phyloP scores from a whole-genome alignment of 208 protist genomes.

The Eutreptiella sp. region DNA sequence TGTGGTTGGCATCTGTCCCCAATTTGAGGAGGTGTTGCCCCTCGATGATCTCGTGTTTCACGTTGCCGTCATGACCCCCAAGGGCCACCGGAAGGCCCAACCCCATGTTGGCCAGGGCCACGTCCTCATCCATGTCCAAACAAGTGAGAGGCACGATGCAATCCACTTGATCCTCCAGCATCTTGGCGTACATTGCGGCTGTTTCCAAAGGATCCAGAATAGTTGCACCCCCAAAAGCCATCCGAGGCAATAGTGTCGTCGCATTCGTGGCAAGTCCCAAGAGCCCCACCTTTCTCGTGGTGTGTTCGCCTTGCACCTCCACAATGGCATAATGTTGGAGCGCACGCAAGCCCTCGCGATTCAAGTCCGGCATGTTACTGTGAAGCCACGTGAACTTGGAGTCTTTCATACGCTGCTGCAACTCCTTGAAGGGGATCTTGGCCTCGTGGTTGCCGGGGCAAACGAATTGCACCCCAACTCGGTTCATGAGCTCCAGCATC shows the following conservation, averaged over 20 bases:
- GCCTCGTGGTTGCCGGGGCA: conserved; percentile 18
- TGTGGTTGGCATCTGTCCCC: not conserved
- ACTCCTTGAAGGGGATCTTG: conserved; percentile 7
- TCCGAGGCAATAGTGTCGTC: not conserved
- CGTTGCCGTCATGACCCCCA: conserved; percentile 9
- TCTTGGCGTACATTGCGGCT: not conserved
- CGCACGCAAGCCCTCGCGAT: not conserved
- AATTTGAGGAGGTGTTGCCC: conserved; percentile 2
- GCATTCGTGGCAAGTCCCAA: conserved; percentile 2
- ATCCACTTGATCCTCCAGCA: conserved; percentile 5
- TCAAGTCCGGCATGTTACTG: conserved; percentile 13
- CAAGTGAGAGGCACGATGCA: conserved; percentile 13
- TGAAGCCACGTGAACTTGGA: conserved; percentile 21
- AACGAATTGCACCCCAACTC: not conserved
- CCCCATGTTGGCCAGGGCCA: not conserved
- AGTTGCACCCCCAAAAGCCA: conserved; percentile 5
- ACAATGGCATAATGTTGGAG: not conserved
- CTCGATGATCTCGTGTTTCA: not conserved
- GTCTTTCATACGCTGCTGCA: conserved; percentile 6
- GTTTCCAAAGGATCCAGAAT: not conserved
- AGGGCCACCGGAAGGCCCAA: not conserved
- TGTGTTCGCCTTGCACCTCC: not conserved
- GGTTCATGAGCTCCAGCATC: conserved; percentile 10
- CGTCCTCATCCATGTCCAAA: conserved; percentile 9
- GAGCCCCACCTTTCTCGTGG: not conserved